phyloP scores from a whole-genome alignment of 2,329 filamentous ascomycete genomes.

The Cladorrhinum sp. region DNA sequence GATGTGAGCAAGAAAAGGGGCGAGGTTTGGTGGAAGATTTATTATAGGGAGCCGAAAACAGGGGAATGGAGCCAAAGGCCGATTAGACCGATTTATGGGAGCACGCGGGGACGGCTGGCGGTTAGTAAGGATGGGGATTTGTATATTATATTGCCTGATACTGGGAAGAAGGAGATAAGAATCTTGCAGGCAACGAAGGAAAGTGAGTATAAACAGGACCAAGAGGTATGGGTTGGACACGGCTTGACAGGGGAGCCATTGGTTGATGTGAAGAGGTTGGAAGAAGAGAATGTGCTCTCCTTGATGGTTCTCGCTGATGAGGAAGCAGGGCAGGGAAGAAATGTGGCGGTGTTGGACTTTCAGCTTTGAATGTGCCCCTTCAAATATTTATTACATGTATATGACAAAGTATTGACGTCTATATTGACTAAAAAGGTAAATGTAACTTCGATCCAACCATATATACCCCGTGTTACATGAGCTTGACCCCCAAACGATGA shows the following conservation, averaged over 20 bases:
- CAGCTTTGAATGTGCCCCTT: not conserved
- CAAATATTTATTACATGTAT: not conserved
- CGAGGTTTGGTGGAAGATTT: slow-evolving; percentile 38
- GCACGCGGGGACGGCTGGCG: slow-evolving; percentile 38
- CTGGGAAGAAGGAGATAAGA: slow-evolving; percentile 29
- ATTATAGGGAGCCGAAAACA: slow-evolving; percentile 33
- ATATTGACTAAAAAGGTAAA: not conserved
- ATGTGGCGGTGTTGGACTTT: slow-evolving; percentile 40
- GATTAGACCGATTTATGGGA: slow-evolving; percentile 31
- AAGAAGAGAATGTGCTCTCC: slow-evolving; percentile 36
- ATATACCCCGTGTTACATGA: not conserved
- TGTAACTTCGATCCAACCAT: not conserved
- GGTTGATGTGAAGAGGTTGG: slow-evolving; percentile 37
- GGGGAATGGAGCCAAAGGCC: slow-evolving; percentile 33
- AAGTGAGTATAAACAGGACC: slow-evolving; percentile 33
- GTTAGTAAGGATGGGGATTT: slow-evolving; percentile 35
- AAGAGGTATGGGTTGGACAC: slow-evolving; percentile 36
- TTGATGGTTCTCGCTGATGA: slow-evolving; percentile 32
- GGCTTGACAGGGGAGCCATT: slow-evolving; percentile 40
- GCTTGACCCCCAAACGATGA: not conserved
- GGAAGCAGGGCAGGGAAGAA: slow-evolving; percentile 11
- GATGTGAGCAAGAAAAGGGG: slow-evolving; percentile 31
- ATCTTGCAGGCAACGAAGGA: slow-evolving; percentile 34
- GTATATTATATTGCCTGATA: slow-evolving; percentile 38
- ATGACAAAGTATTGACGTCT: not conserved